Percentiles rank a stretch among this genome's conserved stretches.
Conservation (phyloP, 2,329 filamentous ascomycete genomes). For the Claviceps lovelessii region DNA sequence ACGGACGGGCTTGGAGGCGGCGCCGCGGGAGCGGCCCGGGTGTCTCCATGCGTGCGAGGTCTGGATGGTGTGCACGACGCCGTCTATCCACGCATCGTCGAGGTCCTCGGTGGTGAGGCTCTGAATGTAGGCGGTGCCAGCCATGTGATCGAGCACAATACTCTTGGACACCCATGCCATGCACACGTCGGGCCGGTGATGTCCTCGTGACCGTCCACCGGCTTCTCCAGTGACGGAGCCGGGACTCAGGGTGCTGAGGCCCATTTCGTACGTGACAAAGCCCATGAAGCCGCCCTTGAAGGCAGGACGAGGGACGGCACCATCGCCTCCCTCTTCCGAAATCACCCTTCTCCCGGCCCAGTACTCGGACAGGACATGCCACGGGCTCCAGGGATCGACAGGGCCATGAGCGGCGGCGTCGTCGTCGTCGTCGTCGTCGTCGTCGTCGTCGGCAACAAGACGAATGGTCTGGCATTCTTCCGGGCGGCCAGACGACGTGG, state of each 20-base stretch:
- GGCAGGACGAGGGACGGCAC: constrained; percentile 20
- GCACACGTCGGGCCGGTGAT: constrained; percentile 52
- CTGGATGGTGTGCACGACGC: constrained; percentile 16
- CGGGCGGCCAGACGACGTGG: constrained; percentile 4
- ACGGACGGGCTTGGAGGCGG: constrained; percentile 1
- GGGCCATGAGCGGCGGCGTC: not conserved
- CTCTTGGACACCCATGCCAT: constrained; percentile 65
- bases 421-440: constrained; percentile 4
- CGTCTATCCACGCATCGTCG: constrained; percentile 19
- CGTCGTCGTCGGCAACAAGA: constrained; percentile 6
- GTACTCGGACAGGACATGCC: constrained; percentile 37
- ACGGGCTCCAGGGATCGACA: constrained; percentile 24
- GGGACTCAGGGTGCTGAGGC: constrained; percentile 32
- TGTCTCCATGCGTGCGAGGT: constrained; percentile 19
- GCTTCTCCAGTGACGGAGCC: constrained; percentile 11
- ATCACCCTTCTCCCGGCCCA: constrained; percentile 16
- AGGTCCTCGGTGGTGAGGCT: constrained; percentile 14
- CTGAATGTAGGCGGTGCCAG: constrained; percentile 51
- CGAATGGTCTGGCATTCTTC: constrained; percentile 15
- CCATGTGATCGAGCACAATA: constrained; percentile 60
- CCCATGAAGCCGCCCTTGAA: constrained; percentile 80
- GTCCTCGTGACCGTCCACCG: constrained; percentile 11
- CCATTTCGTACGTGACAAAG: constrained; percentile 73
- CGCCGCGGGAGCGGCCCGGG: not conserved
- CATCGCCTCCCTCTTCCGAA: not conserved